phyloP scores from a whole-genome alignment of 805 yeast genomes.

The Saccharomycopsis javanensis region DNA sequence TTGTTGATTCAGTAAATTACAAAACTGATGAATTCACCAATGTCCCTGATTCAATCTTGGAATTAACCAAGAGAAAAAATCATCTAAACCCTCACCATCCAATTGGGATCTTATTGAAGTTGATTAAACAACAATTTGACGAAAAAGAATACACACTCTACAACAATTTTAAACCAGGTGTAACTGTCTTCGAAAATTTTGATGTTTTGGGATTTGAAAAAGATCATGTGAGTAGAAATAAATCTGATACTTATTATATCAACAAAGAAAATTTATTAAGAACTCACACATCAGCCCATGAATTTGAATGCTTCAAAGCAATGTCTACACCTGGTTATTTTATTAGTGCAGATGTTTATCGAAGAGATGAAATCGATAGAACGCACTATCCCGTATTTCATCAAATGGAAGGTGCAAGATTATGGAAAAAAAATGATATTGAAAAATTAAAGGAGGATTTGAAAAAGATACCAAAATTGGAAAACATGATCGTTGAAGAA shows the following conservation, averaged over 20 bases:
- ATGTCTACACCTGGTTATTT: conserved; percentile 64
- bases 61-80: conserved; percentile 59
- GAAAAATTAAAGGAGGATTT: conserved; percentile 46
- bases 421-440: conserved; percentile 52
- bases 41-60: conserved; percentile 63
- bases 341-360: conserved; percentile 90
- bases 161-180: conserved; percentile 75
- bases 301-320: conserved; percentile 66
- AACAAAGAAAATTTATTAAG: conserved; percentile 65
- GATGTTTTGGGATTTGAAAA: conserved; percentile 85
- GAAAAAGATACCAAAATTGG: conserved; percentile 30
- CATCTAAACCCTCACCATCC: conserved; percentile 78
- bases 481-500: conserved; percentile 64
- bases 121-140: conserved; percentile 60
- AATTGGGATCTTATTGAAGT: conserved; percentile 68
- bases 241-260: conserved; percentile 86
- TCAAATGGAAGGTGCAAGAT: conserved; percentile 93
- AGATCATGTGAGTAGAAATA: conserved; percentile 90
- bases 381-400: conserved; percentile 97
- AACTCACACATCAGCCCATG: conserved; percentile 97
- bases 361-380: conserved; percentile 90
- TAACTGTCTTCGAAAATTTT: conserved; percentile 73
- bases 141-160: conserved; percentile 67
- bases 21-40: conserved; percentile 75
- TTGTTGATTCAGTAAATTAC: conserved; percentile 26